Base-by-base conservation (phyloP, 1,284 basidiomycete species). In the Neolentinus lepideus region DNA sequence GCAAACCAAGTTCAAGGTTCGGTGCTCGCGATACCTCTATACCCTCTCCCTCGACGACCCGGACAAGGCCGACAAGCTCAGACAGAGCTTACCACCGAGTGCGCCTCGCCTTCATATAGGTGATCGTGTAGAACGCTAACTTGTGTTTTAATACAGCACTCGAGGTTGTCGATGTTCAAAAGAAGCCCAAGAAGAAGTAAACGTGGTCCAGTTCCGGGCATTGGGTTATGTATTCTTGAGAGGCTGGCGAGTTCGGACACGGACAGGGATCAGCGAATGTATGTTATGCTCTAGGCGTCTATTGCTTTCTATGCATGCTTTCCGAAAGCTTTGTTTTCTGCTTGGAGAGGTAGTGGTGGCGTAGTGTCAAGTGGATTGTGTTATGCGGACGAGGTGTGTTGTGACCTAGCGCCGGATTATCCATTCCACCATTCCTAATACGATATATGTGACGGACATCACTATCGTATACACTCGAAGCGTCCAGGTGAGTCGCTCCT, bases 31-130 rank as follows among this genome's bases (percentile, higher is more conserved):
- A 70, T 98, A 96, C 79, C 90, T 99, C 62, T 99, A 99, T 88
- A 99, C 97, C 29, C 85, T 99, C 64, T 85, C 88, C 61, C 78
- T 99, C 69, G 88, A 95, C 71, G 97, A 99, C 78, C 84, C 90
- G 68, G 94, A 98, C 76, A 98, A 98, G 84, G 97, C 97, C 51
- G 94, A 97, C 73, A 99, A 98, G 83, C 87, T 99, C 67, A 88
- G 90, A 81, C 92, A 93, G 79, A 90, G 88, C 68, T 81, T 99
- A 54, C 96, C 96, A 59, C 96, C 97, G 70, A 91, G 94, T 94
- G 67, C 66, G 89, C 77, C n/a, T 22, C n/a, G 2, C 16, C 48
- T n/a, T 35, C 38, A 26, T 12, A 46, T 12, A 25, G 27, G 3
- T 9, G 16, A n/a, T 43, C 8, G 19, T 21, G 16, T 24, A 25